These are phyloP conservation scores for Solidago caesia DNA, from an alignment of 129 eudicot species.

Conservation along the genomic window DNA sequence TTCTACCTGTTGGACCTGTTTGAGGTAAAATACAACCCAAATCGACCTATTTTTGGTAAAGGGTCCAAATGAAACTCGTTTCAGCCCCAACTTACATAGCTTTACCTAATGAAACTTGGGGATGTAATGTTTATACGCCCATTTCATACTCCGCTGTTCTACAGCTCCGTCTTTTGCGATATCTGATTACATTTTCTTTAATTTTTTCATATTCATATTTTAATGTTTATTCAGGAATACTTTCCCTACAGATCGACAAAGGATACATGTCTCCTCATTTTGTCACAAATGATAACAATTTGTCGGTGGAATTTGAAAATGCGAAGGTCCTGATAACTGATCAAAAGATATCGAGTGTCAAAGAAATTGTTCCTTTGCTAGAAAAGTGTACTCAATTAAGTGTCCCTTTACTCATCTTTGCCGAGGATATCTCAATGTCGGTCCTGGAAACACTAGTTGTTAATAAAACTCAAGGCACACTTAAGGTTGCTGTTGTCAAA, in stretches of 20 bases:
- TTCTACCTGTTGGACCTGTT: background rate
- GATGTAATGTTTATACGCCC: slow-evolving; percentile 2
- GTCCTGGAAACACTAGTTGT: slow-evolving; percentile 69
- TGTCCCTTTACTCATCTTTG: slow-evolving; percentile 81
- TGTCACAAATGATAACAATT: slow-evolving; percentile 68
- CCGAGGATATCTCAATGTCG: slow-evolving; percentile 64
- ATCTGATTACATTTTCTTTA: slow-evolving; percentile 20
- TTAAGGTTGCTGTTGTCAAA: slow-evolving; percentile 76
- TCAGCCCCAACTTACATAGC: background rate
- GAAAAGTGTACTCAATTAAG: slow-evolving; percentile 80
- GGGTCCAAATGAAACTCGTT: background rate
- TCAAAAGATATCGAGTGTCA: slow-evolving; percentile 67
- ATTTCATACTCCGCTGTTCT: background rate
- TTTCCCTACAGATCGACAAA: slow-evolving; percentile 85
- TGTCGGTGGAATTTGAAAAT: slow-evolving; percentile 76
- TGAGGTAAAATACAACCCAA: slow-evolving; percentile 1
- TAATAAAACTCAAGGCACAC: slow-evolving; percentile 63
- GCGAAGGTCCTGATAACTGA: slow-evolving; percentile 80
- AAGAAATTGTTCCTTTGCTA: slow-evolving; percentile 76
- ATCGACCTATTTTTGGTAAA: slow-evolving; percentile 3
- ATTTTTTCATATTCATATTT: slow-evolving; percentile 38
- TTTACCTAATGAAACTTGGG: background rate
- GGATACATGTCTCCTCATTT: slow-evolving; percentile 83
- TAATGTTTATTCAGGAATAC: slow-evolving; percentile 54
- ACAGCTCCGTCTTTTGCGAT: background rate